Evolutionary conservation across 164 flowering plant species (phyloP).

Genomic region (Nymphaea colorata): DNA sequence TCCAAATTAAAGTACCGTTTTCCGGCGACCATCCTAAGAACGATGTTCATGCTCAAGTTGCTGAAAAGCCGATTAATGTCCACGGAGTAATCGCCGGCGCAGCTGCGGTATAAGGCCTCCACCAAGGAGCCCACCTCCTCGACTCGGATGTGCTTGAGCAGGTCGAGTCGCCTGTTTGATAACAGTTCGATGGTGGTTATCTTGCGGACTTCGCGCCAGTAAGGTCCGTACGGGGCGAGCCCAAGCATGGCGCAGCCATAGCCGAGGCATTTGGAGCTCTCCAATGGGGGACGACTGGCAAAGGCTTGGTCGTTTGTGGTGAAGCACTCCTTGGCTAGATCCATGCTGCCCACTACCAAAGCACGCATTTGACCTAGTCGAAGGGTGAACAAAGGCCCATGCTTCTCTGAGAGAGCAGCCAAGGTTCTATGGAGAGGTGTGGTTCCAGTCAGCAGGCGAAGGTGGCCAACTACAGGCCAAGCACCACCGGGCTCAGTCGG

Average conservation of each 20-base stretch:
- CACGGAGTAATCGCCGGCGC: constrained; percentile 8
- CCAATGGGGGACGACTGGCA: too few relatives aligned
- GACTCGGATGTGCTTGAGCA: constrained; percentile 14
- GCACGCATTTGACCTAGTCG: constrained; percentile 21
- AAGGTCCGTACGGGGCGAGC: too few relatives aligned
- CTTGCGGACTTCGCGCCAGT: too few relatives aligned
- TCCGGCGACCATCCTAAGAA: constrained; percentile 23
- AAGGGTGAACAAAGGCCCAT: constrained; percentile 25
- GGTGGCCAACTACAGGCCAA: constrained; percentile 6
- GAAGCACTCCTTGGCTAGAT: too few relatives aligned
- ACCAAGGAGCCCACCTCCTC: constrained; percentile 14
- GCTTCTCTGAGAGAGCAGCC: constrained; percentile 22
- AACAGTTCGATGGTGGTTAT: constrained; percentile 23
- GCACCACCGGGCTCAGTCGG: constrained; percentile 1
- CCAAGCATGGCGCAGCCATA: too few relatives aligned
- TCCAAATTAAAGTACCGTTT: constrained; percentile 12
- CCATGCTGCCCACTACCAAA: too few relatives aligned
- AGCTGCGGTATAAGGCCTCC: constrained; percentile 12
- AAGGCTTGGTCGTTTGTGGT: too few relatives aligned
- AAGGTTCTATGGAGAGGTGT: background rate
- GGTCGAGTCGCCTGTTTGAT: constrained; percentile 24
- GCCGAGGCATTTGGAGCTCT: too few relatives aligned
- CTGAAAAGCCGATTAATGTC: constrained; percentile 27
- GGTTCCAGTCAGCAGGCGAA: background rate
- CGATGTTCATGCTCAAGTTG: constrained; percentile 16